Conservation (phyloP, 2,329 filamentous ascomycete genomes). For the Calonectria fujianensis region DNA sequence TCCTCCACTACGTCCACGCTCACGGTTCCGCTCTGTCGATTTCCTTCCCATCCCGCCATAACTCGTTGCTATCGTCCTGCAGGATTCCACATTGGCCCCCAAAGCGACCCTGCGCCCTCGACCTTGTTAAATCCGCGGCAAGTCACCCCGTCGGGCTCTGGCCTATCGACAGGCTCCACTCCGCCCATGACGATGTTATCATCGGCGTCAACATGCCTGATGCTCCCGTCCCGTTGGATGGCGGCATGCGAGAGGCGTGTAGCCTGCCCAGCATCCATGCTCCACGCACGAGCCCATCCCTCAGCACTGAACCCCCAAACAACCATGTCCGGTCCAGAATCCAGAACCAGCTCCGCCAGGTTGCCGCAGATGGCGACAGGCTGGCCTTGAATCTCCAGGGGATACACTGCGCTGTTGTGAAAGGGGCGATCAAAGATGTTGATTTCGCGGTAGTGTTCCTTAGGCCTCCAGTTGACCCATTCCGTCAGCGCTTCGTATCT, state of each 20-base stretch:
- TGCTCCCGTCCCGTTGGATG: constrained; percentile 58
- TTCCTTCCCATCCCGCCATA: constrained; percentile 42
- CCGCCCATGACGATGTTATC: constrained; percentile 57
- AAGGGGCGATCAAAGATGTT: constrained; percentile 47
- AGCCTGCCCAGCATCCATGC: constrained; percentile 51
- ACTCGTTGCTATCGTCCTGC: constrained; percentile 44
- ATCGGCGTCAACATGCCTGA: constrained; percentile 57
- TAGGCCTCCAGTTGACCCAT: constrained; percentile 46
- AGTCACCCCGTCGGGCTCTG: constrained; percentile 33
- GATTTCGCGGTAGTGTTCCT: constrained; percentile 49
- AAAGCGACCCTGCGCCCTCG: constrained; percentile 34
- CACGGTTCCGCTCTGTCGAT: constrained; percentile 50
- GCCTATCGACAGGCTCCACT: constrained; percentile 25
- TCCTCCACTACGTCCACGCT: constrained; percentile 60
- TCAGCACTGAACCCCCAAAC: constrained; percentile 60
- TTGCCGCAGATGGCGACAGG: constrained; percentile 56
- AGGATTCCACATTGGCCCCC: constrained; percentile 28
- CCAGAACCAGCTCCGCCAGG: constrained; percentile 58
- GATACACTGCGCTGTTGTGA: constrained; percentile 46
- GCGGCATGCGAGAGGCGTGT: constrained; percentile 45
- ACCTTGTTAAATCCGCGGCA: constrained; percentile 41
- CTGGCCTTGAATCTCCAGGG: constrained; percentile 58
- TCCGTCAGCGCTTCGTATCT: constrained; percentile 30
- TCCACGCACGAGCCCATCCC: constrained; percentile 60
- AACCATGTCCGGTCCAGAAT: constrained; percentile 58